A percentile compares a stretch with the other conserved stretches of the same genome.
These are phyloP conservation scores for Tuber melanosporum DNA, from an alignment of 495 filamentous ascomycete genomes.

Conservation along the genomic window DNA sequence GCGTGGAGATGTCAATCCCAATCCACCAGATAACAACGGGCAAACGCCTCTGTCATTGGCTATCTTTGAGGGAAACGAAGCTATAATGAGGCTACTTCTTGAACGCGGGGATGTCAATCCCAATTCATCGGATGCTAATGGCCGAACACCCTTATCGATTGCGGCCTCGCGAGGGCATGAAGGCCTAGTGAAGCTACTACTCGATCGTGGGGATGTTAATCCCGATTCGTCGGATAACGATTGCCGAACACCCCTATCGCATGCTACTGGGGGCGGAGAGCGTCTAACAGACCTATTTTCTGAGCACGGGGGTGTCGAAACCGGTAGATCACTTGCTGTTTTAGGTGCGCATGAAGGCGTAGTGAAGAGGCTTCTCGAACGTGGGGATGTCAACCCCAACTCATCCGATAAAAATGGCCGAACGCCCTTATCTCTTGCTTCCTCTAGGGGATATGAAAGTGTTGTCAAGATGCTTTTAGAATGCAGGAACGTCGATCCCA, in stretches of 20 bases:
- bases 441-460: too few relatives aligned
- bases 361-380: too few relatives aligned
- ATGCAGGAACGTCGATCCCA: too few relatives aligned
- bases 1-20: not conserved
- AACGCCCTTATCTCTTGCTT: too few relatives aligned
- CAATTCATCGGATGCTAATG: not conserved
- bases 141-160: not conserved
- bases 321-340: too few relatives aligned
- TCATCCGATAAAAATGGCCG: too few relatives aligned
- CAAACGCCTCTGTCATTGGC: not conserved
- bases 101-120: not conserved
- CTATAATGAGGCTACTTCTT: not conserved
- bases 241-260: not conserved
- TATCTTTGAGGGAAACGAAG: not conserved
- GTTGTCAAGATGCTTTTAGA: too few relatives aligned
- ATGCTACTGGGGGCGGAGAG: too few relatives aligned
- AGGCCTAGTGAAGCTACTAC: not conserved
- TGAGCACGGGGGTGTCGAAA: too few relatives aligned
- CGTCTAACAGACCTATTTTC: too few relatives aligned
- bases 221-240: not conserved
- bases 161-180: not conserved
- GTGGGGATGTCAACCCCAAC: too few relatives aligned
- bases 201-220: not conserved
- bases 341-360: too few relatives aligned
- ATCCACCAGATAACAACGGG: not conserved